Base-by-base conservation (phyloP, 805 yeast genomes). In the Candida takata region DNA sequence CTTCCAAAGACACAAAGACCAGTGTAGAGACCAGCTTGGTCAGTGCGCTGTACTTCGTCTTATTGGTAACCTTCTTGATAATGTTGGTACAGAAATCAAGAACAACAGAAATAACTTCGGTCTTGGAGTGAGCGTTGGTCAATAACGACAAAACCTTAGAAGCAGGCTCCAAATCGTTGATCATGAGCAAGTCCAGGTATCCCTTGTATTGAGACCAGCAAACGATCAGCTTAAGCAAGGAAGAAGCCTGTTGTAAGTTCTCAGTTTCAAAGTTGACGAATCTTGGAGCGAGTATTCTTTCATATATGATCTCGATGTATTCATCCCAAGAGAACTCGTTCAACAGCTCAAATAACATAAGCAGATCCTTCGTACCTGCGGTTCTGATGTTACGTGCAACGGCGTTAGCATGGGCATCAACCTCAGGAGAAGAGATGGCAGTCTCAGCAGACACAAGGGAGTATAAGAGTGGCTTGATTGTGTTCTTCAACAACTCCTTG, bases 231-330 rank as follows among this genome's bases (percentile, higher is more conserved):
- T 67, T 73, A 73, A 88, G 61, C 29, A 90, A 54, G 0, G 95
- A 71, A 0, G 97, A 86, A 1, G 90, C 79, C 49, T 82, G 86
- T 52, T 86, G 94, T 23, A 81, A 63, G 54, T 90, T 92, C 49
- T 83, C 95, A 27, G 62, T 69, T 4, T 80, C 80, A 57, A 90
- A 90, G 10, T 69, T 63, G 1, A 42, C 64, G 47, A 92, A 64
- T 50, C 94, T 72, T 7, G 95, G 87, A 15, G 55, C 48, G 11
- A 90, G 62, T 16, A 86, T 64, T 17, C 62, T 52, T 4, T 58
- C 53, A 49, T 72, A 81, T 10, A 92, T 71, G 2, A 58, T 47
- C 11, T 62, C 61, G 14, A 73, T 66, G 43, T 69, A 69, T 8
- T 62, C 60, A 6, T 51, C 41, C 95, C 96, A 87, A 24, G 71